Percentiles rank a stretch among this genome's conserved stretches.
phyloP scores from a whole-genome alignment of 306 rosid genomes.

The Ceratonia siliqua region DNA sequence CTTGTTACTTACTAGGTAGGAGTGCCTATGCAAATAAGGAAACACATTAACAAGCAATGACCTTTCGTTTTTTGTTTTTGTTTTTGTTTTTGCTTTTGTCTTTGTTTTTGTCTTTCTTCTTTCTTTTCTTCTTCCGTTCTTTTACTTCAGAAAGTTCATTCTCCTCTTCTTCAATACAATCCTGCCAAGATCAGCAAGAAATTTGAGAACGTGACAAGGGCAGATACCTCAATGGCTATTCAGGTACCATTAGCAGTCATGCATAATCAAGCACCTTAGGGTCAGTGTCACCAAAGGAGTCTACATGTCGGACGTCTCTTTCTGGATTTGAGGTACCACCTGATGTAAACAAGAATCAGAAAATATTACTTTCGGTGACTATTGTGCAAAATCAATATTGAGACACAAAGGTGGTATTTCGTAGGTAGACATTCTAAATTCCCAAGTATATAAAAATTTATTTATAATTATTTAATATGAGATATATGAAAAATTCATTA shows the following conservation, averaged over 20 bases:
- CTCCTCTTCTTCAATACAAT: constrained; percentile 43
- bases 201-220: not conserved
- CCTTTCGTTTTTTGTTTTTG: constrained; percentile 63
- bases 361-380: not conserved
- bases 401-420: not conserved
- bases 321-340: constrained; percentile 65
- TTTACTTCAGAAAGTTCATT: constrained; percentile 34
- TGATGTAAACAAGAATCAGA: constrained; percentile 32
- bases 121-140: constrained; percentile 53
- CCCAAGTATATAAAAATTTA: not conserved
- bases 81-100: constrained; percentile 52
- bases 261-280: constrained; percentile 48
- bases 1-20: constrained; percentile 13
- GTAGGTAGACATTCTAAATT: not conserved
- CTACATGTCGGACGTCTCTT: constrained; percentile 62
- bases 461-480: not conserved
- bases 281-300: constrained; percentile 69
- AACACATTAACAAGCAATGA: constrained; percentile 29
- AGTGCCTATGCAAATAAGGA: constrained; percentile 21
- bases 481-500: not conserved
- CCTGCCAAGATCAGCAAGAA: constrained; percentile 46
- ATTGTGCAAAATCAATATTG: not conserved
- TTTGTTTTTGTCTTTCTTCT: constrained; percentile 39
- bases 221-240: constrained; percentile 3
- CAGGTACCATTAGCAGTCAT: constrained; percentile 15